A percentile compares a stretch with the other conserved stretches of the same genome.
Conservation (phyloP, 2,329 filamentous ascomycete species). For the Colletotrichum camelliae region DNA sequence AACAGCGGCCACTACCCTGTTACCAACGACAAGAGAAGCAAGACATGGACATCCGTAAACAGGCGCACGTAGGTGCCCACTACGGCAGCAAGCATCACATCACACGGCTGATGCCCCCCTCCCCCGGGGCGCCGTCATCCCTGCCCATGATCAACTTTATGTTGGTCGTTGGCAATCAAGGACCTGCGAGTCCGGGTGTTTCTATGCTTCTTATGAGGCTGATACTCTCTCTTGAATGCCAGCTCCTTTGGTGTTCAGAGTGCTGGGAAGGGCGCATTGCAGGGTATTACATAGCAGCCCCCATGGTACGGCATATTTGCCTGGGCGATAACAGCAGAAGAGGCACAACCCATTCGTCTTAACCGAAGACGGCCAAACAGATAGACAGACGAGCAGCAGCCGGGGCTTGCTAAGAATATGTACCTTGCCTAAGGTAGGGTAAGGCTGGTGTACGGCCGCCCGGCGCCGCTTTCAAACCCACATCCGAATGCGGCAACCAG, state of each 20-base stretch:
- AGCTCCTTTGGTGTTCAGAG: background rate
- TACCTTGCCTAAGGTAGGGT: background rate
- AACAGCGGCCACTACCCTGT: background rate
- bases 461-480: slow-evolving; percentile 20
- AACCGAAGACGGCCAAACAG: slow-evolving; percentile 19
- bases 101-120: background rate
- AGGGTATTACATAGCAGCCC: background rate
- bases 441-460: slow-evolving; percentile 4
- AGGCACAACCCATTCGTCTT: slow-evolving; percentile 9
- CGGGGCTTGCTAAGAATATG: background rate
- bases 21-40: background rate
- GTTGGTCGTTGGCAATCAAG: slow-evolving; percentile 5
- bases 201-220: background rate
- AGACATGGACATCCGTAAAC: background rate
- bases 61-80: background rate
- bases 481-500: slow-evolving; percentile 24
- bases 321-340: background rate
- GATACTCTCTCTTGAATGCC: background rate
- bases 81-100: background rate
- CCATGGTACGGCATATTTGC: background rate
- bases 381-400: background rate
- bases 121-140: background rate
- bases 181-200: background rate
- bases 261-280: background rate
- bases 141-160: background rate